A percentile compares a stretch with the other conserved stretches of the same genome.
Conservation (phyloP, 1,139 yeast species). For the Geotrichum phurueaensis region DNA sequence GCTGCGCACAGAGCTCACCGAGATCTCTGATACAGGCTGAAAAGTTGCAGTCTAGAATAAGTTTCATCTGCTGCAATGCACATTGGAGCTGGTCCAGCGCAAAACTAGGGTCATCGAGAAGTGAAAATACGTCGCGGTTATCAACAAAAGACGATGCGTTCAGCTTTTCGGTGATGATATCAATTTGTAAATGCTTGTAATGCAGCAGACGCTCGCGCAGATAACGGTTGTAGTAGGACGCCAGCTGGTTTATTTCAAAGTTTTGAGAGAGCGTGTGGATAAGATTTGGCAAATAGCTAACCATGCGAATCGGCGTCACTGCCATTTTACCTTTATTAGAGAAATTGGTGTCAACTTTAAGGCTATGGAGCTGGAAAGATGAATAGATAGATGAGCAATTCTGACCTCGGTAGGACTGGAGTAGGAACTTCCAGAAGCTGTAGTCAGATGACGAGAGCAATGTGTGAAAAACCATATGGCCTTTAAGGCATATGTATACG, state of each 20-base stretch:
- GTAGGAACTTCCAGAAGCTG: too few species aligned
- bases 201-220: conserved; percentile 24
- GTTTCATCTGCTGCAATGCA: conserved; percentile 22
- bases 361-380: background rate
- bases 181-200: conserved; percentile 21
- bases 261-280: conserved; percentile 18
- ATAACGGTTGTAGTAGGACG: conserved; percentile 26
- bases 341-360: background rate
- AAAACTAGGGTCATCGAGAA: conserved; percentile 3
- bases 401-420: conserved; percentile 7
- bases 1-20: too few species aligned
- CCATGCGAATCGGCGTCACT: background rate
- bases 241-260: conserved; percentile 18
- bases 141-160: conserved; percentile 22
- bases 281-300: conserved; percentile 15
- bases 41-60: conserved; percentile 26
- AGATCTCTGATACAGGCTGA: conserved; percentile 7
- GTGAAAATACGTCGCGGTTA: background rate
- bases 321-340: background rate
- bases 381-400: conserved; percentile 10
- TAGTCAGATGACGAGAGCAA: conserved; percentile 21
- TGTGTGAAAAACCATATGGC: conserved; percentile 25
- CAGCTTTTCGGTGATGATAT: conserved; percentile 25
- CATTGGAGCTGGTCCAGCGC: conserved; percentile 25
- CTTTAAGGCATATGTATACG: conserved; percentile 20